Conservation (phyloP, 1,284 basidiomycete genomes). For the Rhodofomes roseus region DNA sequence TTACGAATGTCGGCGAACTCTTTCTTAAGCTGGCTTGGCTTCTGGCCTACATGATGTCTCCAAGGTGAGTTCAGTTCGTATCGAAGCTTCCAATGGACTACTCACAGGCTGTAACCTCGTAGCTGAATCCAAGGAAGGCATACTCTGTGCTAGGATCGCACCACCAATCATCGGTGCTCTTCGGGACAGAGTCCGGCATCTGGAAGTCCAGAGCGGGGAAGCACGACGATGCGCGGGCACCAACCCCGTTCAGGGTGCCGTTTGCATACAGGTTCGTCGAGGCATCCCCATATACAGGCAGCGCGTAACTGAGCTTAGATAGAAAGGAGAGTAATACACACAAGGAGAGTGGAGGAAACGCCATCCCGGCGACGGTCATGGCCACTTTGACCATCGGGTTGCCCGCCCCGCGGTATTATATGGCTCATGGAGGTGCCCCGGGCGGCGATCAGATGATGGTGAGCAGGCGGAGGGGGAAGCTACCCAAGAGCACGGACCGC, state of each 20-base stretch:
- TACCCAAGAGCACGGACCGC: not conserved
- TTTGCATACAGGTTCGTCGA: not conserved
- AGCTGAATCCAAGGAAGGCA: conserved; percentile 71
- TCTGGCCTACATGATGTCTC: conserved; percentile 25
- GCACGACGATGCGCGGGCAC: conserved; percentile 30
- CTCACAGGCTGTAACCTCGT: conserved; percentile 49
- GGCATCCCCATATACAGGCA: not conserved
- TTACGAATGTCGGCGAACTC: conserved; percentile 64
- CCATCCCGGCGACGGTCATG: not conserved
- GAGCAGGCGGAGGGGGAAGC: not conserved
- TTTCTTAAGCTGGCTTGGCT: conserved; percentile 36
- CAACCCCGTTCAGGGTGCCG: not conserved
- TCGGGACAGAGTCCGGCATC: conserved; percentile 49
- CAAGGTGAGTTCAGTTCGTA: not conserved
- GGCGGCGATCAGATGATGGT: not conserved
- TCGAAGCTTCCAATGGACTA: not conserved
- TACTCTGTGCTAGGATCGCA: conserved; percentile 59
- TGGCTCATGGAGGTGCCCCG: not conserved
- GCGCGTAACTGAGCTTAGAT: not conserved
- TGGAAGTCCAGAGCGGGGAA: conserved; percentile 58
- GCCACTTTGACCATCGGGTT: not conserved
- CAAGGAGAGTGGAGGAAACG: not conserved
- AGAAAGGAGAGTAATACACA: not conserved
- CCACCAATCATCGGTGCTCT: conserved; percentile 54
- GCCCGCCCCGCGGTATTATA: not conserved